These are phyloP conservation scores for Allomyces arbusculus DNA, from an alignment of 192 early-diverging fungal genomes.

Conservation along the genomic window DNA sequence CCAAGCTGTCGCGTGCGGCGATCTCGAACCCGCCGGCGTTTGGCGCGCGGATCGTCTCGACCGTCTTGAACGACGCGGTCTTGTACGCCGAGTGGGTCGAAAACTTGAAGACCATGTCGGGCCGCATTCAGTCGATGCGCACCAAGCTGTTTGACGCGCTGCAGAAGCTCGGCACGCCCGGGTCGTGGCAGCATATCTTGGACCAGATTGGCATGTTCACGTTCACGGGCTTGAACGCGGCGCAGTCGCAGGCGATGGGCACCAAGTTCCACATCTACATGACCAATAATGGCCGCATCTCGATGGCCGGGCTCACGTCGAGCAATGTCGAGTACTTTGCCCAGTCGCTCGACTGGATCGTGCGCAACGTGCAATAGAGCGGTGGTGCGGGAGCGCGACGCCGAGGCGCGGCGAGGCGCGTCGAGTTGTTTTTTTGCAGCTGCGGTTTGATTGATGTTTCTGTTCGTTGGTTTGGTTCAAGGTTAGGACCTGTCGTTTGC, in stretches of 20 bases:
- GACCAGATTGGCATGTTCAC: slow-evolving; percentile 98
- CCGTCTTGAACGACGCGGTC: slow-evolving; percentile 60
- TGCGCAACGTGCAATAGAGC: slow-evolving; percentile 37
- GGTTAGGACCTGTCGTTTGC: too few relatives aligned
- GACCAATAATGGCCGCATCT: slow-evolving; percentile 86
- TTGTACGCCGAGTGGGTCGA: slow-evolving; percentile 69
- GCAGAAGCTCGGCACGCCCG: slow-evolving; percentile 56
- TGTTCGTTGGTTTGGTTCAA: too few relatives aligned
- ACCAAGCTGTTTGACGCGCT: slow-evolving; percentile 40
- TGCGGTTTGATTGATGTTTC: too few relatives aligned
- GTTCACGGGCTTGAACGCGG: slow-evolving; percentile 64
- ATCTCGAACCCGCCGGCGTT: slow-evolving; percentile 82
- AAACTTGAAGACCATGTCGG: slow-evolving; percentile 60
- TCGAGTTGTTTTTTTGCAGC: too few relatives aligned
- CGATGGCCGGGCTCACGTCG: slow-evolving; percentile 80
- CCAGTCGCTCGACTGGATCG: slow-evolving; percentile 70
- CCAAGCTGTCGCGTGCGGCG: slow-evolving; percentile 57
- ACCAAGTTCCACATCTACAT: slow-evolving; percentile 83
- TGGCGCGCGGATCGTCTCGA: slow-evolving; percentile 67
- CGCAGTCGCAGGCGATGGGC: slow-evolving; percentile 58
- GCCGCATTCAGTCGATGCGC: slow-evolving; percentile 81
- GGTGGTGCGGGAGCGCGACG: too few relatives aligned
- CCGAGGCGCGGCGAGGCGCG: too few relatives aligned
- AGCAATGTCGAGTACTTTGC: slow-evolving; percentile 79
- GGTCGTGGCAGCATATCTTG: slow-evolving; percentile 85